phyloP scores from a whole-genome alignment of 345 rosid genomes.

The Euphorbia tirucalli region DNA sequence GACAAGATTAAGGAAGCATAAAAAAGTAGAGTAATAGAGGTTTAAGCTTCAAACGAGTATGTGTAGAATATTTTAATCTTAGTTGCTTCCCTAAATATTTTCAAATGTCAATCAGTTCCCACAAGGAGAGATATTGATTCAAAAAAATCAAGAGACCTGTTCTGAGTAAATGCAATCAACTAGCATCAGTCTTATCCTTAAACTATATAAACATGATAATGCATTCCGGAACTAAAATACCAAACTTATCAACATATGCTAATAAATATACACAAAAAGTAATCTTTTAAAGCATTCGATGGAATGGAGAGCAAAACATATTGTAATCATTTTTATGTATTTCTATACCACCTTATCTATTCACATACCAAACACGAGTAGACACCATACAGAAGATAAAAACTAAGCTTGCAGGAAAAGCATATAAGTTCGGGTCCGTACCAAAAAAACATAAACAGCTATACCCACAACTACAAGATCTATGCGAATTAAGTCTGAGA shows the following conservation, averaged over 20 bases:
- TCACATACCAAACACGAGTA: slow-evolving; percentile 54
- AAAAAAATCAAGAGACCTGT: slow-evolving; percentile 9
- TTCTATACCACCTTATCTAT: slow-evolving; percentile 75
- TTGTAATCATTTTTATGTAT: slow-evolving; percentile 40
- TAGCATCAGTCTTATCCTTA: neutral
- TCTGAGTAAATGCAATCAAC: slow-evolving; percentile 6
- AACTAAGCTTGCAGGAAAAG: slow-evolving; percentile 52
- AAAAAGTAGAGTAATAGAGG: neutral
- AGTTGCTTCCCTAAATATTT: neutral
- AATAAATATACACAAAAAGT: slow-evolving; percentile 8
- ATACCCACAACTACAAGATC: slow-evolving; percentile 47
- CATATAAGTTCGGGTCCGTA: slow-evolving; percentile 52
- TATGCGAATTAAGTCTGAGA: slow-evolving; percentile 35
- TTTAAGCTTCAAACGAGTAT: neutral
- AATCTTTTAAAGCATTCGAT: slow-evolving; percentile 10
- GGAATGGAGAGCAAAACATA: slow-evolving; percentile 13
- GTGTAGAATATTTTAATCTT: neutral
- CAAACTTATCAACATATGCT: slow-evolving; percentile 2
- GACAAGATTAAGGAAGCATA: neutral
- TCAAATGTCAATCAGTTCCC: neutral
- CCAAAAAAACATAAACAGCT: slow-evolving; percentile 44
- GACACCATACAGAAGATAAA: slow-evolving; percentile 50
- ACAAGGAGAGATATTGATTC: neutral
- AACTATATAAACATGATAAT: neutral
- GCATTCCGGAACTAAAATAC: neutral